A percentile compares a stretch with the other conserved stretches of the same genome.
These are phyloP conservation scores for Quercus aquifolioides DNA, from an alignment of 306 rosid genomes.

Conservation along the genomic window DNA sequence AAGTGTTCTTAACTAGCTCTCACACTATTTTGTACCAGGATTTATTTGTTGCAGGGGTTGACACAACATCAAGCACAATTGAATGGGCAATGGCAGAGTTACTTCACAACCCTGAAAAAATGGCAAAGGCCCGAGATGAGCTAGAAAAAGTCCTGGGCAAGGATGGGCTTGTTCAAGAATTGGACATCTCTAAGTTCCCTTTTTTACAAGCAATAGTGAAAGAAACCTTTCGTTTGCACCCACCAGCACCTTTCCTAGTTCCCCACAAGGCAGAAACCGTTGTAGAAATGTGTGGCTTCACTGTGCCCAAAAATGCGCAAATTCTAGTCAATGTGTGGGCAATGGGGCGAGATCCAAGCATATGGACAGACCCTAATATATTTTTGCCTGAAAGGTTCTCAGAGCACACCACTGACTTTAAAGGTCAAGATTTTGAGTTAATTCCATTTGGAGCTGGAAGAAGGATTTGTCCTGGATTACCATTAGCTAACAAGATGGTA, in stretches of 20 bases:
- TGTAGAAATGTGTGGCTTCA: background rate
- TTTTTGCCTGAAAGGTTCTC: constrained; percentile 27
- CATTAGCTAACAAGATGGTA: background rate
- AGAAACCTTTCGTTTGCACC: constrained; percentile 26
- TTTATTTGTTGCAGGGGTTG: constrained; percentile 15
- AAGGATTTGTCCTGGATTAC: constrained; percentile 21
- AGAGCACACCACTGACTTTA: background rate
- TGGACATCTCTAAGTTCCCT: background rate
- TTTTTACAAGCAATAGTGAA: constrained; percentile 19
- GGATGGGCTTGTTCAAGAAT: background rate
- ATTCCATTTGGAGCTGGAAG: constrained; percentile 29
- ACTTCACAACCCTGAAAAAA: background rate
- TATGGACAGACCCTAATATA: constrained; percentile 10
- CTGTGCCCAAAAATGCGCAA: background rate
- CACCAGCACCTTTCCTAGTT: constrained; percentile 13
- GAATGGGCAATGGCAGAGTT: constrained; percentile 39
- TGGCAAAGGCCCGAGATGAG: constrained; percentile 5
- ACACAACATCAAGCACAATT: constrained; percentile 12
- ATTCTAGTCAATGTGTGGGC: constrained; percentile 16
- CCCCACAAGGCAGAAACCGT: background rate
- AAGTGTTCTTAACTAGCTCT: background rate
- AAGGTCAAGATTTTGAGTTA: constrained; percentile 12
- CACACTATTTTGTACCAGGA: background rate
- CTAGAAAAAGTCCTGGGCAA: background rate
- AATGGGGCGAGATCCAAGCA: constrained; percentile 5